phyloP scores from a whole-genome alignment of 352 stramenopile species.

The Elongisporangium senticosum region DNA sequence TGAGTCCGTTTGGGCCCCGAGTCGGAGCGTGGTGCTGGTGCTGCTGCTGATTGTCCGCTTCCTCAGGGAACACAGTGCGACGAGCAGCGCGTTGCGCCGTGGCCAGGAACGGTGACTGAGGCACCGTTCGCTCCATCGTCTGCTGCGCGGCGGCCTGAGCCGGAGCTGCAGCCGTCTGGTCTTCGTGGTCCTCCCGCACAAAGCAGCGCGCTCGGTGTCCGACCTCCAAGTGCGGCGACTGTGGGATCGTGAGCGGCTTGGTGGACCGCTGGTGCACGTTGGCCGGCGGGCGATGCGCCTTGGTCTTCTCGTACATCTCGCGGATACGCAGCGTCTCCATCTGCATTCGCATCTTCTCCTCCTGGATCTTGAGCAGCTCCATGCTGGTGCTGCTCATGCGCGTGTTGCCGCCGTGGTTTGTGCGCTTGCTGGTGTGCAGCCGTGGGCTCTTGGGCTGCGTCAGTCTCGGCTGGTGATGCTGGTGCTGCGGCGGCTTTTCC shows the following conservation, averaged over 20 bases:
- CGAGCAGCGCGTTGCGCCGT: constrained; percentile 32
- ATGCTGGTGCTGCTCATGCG: constrained; percentile 73
- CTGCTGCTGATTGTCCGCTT: neutral
- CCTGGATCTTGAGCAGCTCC: constrained; percentile 71
- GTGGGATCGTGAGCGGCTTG: constrained; percentile 74
- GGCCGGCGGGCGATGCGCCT: constrained; percentile 47
- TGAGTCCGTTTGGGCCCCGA: constrained; percentile 14
- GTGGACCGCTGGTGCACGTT: constrained; percentile 76
- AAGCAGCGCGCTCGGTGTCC: constrained; percentile 44
- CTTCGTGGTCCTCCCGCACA: constrained; percentile 9
- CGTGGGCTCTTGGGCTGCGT: constrained; percentile 51
- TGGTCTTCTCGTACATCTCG: constrained; percentile 72
- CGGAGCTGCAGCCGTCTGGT: neutral
- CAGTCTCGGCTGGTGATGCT: constrained; percentile 18
- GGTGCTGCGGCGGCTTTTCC: constrained; percentile 20
- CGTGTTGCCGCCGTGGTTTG: constrained; percentile 34
- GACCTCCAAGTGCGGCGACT: constrained; percentile 60
- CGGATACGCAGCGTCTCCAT: constrained; percentile 70
- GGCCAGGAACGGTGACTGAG: constrained; percentile 29
- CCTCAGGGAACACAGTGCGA: constrained; percentile 17
- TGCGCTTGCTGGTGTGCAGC: constrained; percentile 30
- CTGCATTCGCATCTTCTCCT: constrained; percentile 59
- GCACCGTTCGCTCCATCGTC: neutral
- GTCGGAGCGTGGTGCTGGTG: neutral
- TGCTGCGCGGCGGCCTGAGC: constrained; percentile 8